phyloP scores from a whole-genome alignment of 768 basidiomycete genomes.

The Trametes maxima region DNA sequence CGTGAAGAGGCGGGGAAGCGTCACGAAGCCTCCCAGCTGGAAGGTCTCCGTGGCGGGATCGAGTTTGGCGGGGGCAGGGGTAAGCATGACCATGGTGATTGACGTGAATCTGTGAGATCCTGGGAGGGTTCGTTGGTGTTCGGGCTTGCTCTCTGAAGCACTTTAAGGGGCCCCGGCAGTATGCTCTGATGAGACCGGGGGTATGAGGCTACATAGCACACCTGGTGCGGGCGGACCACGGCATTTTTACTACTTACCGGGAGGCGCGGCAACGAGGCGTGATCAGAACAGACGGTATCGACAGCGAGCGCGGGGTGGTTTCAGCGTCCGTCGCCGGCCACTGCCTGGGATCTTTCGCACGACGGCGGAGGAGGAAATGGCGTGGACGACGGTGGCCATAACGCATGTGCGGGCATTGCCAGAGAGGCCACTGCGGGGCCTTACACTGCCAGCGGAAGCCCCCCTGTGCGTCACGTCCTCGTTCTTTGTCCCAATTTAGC shows the following conservation, averaged over 20 bases:
- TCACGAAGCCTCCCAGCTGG: slow-evolving; percentile 24
- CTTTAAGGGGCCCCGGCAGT: neutral
- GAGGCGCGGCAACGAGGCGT: slow-evolving; percentile 9
- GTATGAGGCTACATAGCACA: neutral
- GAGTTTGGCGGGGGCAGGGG: neutral
- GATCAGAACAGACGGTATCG: slow-evolving; percentile 6
- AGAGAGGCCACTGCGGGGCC: neutral
- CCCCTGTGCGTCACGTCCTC: neutral
- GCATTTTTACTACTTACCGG: slow-evolving; percentile 1
- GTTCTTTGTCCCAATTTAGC: slow-evolving; percentile 1
- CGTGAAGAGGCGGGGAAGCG: slow-evolving; percentile 31
- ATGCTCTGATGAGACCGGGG: neutral
- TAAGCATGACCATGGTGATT: slow-evolving; percentile 10
- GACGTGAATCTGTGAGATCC: neutral
- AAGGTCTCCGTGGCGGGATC: slow-evolving; percentile 25
- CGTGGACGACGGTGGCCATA: neutral
- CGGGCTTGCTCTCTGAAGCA: neutral
- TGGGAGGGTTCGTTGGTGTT: neutral
- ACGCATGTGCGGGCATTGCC: neutral
- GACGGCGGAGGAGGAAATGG: neutral
- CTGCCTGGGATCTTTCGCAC: neutral
- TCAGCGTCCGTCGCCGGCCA: neutral
- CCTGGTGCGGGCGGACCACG: slow-evolving; percentile 5
- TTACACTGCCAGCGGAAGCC: neutral
- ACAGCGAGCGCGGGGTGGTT: neutral